Percentiles rank a stretch among this genome's conserved stretches.
phyloP scores from a whole-genome alignment of 352 stramenopile species.

The Phytophthora ramorum region DNA sequence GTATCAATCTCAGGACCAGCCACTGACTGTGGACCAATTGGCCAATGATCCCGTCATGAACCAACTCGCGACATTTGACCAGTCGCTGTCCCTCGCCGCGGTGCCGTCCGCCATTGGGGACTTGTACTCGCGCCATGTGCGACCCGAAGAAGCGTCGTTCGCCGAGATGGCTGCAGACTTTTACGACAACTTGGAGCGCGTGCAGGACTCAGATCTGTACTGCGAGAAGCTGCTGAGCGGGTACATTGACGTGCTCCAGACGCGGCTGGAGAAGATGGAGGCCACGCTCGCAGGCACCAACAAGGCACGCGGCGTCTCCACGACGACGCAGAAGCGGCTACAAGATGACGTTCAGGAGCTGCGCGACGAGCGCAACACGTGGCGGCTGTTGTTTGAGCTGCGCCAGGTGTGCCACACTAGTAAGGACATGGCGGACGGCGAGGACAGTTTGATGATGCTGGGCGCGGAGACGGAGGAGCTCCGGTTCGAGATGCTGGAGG shows the following conservation, averaged over 20 bases:
- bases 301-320: slow-evolving; percentile 22
- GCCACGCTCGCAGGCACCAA: slow-evolving; percentile 22
- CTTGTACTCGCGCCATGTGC: slow-evolving; percentile 61
- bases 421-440: slow-evolving; percentile 32
- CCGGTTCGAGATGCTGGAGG: slow-evolving; percentile 81
- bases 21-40: slow-evolving; percentile 21
- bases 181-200: slow-evolving; percentile 72
- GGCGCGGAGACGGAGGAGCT: slow-evolving; percentile 48
- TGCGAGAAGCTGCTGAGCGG: slow-evolving; percentile 76
- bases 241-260: slow-evolving; percentile 84
- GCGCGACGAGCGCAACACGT: slow-evolving; percentile 85
- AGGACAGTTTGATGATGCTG: slow-evolving; percentile 54
- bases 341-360: slow-evolving; percentile 68
- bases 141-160: slow-evolving; percentile 79
- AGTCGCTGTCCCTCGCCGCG: slow-evolving; percentile 42
- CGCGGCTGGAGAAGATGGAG: slow-evolving; percentile 65
- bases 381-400: slow-evolving; percentile 78
- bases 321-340: slow-evolving; percentile 44
- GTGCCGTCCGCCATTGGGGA: slow-evolving; percentile 40
- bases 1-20: slow-evolving; percentile 45
- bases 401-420: slow-evolving; percentile 61
- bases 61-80: slow-evolving; percentile 51
- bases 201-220: slow-evolving; percentile 75
- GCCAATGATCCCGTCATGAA: slow-evolving; percentile 47
- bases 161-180: slow-evolving; percentile 81